Evolutionary conservation across 257 asterid species (phyloP).

Genomic region (Cruciata laevipes): DNA sequence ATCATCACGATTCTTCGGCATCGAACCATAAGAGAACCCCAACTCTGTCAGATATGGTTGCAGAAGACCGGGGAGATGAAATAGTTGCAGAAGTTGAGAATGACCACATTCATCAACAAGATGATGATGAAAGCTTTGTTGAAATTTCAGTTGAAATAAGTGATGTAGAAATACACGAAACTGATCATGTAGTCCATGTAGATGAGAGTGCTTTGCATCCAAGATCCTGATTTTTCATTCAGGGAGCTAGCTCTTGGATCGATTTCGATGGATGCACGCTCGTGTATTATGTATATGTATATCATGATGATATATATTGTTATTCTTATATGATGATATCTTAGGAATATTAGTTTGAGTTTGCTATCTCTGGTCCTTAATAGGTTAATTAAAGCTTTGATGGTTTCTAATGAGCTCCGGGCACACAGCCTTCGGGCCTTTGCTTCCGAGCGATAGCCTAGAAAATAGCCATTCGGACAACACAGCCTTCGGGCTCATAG

Average conservation of each 20-base stretch:
- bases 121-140: not conserved
- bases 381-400: too few species aligned
- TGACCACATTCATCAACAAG: not conserved
- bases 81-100: not conserved
- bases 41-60: constrained; percentile 6
- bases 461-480: too few species aligned
- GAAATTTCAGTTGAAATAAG: constrained; percentile 2
- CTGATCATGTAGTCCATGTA: not conserved
- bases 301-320: not conserved
- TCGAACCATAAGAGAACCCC: constrained; percentile 16
- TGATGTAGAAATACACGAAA: constrained; percentile 1
- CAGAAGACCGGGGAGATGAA: not conserved
- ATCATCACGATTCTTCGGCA: constrained; percentile 12
- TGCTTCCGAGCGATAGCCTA: too few species aligned
- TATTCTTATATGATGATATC: too few species aligned
- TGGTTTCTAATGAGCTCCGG: too few species aligned
- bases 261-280: not conserved
- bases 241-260: not conserved
- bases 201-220: not conserved
- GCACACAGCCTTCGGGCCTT: too few species aligned
- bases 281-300: not conserved
- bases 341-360: too few species aligned
- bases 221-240: not conserved
- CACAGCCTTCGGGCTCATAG: too few species aligned
- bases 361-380: too few species aligned